These are phyloP conservation scores for Aspergillus hancockii DNA, from an alignment of 495 filamentous ascomycete species.

Conservation along the genomic window DNA sequence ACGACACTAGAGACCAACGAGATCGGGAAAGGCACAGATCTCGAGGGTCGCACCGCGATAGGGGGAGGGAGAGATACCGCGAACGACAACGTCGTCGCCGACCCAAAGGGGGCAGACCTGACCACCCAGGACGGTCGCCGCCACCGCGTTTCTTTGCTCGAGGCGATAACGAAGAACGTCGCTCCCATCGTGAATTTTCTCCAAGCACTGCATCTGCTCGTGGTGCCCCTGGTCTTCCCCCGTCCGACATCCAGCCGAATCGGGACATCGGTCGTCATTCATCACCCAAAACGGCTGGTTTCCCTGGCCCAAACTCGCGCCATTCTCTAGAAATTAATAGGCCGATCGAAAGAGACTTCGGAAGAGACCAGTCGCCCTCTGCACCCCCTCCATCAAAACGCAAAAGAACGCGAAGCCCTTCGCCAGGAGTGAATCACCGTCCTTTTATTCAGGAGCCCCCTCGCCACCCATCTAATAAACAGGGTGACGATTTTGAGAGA, in stretches of 20 bases:
- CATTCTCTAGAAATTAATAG: slow-evolving; percentile 9
- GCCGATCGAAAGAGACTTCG: slow-evolving; percentile 27
- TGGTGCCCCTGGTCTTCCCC: slow-evolving; percentile 32
- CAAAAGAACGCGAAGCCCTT: slow-evolving; percentile 50
- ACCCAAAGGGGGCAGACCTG: slow-evolving; percentile 33
- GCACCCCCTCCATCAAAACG: slow-evolving; percentile 39
- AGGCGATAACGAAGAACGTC: slow-evolving; percentile 32
- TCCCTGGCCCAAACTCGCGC: slow-evolving; percentile 15
- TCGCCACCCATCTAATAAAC: slow-evolving; percentile 27
- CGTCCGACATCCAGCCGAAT: slow-evolving; percentile 13
- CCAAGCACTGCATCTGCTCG: slow-evolving; percentile 30
- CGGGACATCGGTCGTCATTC: slow-evolving; percentile 18
- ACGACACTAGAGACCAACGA: slow-evolving; percentile 42
- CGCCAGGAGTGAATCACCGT: slow-evolving; percentile 30
- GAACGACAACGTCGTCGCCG: slow-evolving; percentile 35
- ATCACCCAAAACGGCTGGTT: slow-evolving; percentile 22
- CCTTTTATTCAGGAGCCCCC: slow-evolving; percentile 26
- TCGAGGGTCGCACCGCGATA: slow-evolving; percentile 42
- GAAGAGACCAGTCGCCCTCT: slow-evolving; percentile 36
- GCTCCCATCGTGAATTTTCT: slow-evolving; percentile 33
- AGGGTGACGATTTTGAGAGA: slow-evolving; percentile 34
- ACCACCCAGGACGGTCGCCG: slow-evolving; percentile 38
- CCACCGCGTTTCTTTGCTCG: slow-evolving; percentile 36
- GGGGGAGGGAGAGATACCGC: slow-evolving; percentile 36
- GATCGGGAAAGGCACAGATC: slow-evolving; percentile 40